phyloP scores from a whole-genome alignment of 2,329 filamentous ascomycete genomes.

The Fusarium praegraminearum region DNA sequence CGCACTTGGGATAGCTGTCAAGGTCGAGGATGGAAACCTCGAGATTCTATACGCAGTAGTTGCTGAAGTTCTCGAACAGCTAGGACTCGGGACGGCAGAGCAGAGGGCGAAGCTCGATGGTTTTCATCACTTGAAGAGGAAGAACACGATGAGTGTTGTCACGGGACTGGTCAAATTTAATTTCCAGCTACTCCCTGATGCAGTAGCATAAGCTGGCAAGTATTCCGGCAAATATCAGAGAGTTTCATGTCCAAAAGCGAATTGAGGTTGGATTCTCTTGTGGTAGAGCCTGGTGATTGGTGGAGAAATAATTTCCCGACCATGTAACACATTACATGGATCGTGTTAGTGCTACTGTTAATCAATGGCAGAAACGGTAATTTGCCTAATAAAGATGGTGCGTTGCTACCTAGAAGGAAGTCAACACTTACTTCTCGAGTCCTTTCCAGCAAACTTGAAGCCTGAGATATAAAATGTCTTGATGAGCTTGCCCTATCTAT shows the following conservation, averaged over 20 bases:
- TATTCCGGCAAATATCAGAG: background rate
- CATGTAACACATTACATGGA: background rate
- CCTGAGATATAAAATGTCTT: fast-evolving
- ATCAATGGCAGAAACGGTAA: background rate
- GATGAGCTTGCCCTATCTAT: background rate
- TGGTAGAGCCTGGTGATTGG: constrained; percentile 12
- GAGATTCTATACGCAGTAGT: constrained; percentile 59
- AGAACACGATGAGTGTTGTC: constrained; percentile 56
- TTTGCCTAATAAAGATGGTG: constrained; percentile 29
- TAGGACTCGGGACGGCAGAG: constrained; percentile 53
- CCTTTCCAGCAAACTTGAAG: no score
- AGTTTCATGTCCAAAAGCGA: background rate
- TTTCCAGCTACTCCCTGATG: constrained; percentile 24
- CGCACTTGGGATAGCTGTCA: constrained; percentile 59
- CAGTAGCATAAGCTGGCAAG: background rate
- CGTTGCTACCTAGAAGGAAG: background rate
- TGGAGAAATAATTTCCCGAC: constrained; percentile 11
- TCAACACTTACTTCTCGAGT: background rate
- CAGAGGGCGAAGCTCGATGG: constrained; percentile 46
- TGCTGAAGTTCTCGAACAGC: constrained; percentile 58
- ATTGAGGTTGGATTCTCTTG: background rate
- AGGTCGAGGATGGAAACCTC: constrained; percentile 62
- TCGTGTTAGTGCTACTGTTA: constrained; percentile 5
- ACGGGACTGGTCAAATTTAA: constrained; percentile 48
- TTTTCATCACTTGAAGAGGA: constrained; percentile 52